These are phyloP conservation scores for Diutina ranongensis DNA, from an alignment of 1,139 yeast genomes.

Conservation along the genomic window DNA sequence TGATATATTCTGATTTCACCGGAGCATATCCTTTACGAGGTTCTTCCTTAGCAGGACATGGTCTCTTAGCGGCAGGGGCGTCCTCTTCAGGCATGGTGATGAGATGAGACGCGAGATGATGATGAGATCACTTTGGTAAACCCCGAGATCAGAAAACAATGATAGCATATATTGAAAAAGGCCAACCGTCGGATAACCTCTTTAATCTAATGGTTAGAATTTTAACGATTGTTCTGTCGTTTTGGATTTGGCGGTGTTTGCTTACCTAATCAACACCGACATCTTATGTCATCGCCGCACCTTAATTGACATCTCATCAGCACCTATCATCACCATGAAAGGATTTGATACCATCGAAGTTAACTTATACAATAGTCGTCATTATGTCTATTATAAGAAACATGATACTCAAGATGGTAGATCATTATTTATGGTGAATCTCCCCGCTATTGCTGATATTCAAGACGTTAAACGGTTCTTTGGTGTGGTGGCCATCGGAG, in stretches of 20 bases:
- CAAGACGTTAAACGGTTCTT: conserved; percentile 46
- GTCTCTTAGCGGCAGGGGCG: neutral
- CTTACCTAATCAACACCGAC: too few relatives aligned
- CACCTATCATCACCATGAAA: conserved; percentile 1
- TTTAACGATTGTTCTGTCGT: too few relatives aligned
- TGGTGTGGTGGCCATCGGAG: conserved; percentile 46
- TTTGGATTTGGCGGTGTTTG: neutral
- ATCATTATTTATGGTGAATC: conserved; percentile 62
- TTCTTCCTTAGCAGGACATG: neutral
- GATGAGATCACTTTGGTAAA: neutral
- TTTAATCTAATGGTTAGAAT: too few relatives aligned
- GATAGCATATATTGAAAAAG: too few relatives aligned
- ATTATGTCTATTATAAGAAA: conserved; percentile 51
- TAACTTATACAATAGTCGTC: conserved; percentile 13
- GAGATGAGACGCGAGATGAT: neutral
- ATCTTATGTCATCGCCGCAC: too few relatives aligned
- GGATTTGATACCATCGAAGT: conserved; percentile 2
- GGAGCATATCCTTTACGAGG: conserved; percentile 46
- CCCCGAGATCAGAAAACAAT: too few relatives aligned
- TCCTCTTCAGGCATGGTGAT: neutral
- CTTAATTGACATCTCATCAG: neutral
- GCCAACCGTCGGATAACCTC: too few relatives aligned
- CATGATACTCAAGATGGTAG: conserved; percentile 39
- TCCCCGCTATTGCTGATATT: conserved; percentile 53
- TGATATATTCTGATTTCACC: conserved; percentile 51